phyloP scores from a whole-genome alignment of 257 asterid genomes.

The Solanum pinnatisectum region DNA sequence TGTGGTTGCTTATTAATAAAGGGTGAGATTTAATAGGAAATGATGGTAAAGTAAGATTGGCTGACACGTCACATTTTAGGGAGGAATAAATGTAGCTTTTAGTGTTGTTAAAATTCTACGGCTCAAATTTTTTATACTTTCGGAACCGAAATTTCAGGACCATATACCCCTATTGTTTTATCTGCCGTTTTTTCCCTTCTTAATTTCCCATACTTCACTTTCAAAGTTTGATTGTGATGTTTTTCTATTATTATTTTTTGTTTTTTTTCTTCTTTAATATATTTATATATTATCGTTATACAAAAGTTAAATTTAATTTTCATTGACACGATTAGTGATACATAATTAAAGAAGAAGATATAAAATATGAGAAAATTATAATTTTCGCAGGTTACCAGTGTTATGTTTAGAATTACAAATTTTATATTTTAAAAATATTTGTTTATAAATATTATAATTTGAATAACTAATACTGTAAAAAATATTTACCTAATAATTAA shows the following conservation, averaged over 20 bases:
- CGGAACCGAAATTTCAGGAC: constrained; percentile 24
- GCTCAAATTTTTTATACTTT: constrained; percentile 19
- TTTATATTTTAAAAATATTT: background rate
- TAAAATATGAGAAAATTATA: background rate
- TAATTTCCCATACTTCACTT: constrained; percentile 17
- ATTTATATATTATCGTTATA: background rate
- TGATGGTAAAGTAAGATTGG: constrained; percentile 28
- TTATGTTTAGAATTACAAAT: background rate
- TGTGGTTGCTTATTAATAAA: constrained; percentile 36
- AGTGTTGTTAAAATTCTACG: constrained; percentile 20
- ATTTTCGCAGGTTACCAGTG: background rate
- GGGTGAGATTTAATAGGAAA: constrained; percentile 12
- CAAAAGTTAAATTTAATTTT: background rate
- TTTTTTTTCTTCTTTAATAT: background rate
- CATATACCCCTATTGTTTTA: background rate
- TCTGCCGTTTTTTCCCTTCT: background rate
- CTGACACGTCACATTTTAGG: constrained; percentile 25
- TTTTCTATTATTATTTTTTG: background rate
- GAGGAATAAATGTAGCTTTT: constrained; percentile 30
- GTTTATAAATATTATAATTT: background rate
- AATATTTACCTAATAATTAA: background rate
- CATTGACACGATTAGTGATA: background rate
- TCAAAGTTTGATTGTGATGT: constrained; percentile 14
- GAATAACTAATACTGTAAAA: background rate
- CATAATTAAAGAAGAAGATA: background rate